Conservation (phyloP, 192 early-diverging fungal genomes). For the Gryganskiella cystojenkinii region DNA sequence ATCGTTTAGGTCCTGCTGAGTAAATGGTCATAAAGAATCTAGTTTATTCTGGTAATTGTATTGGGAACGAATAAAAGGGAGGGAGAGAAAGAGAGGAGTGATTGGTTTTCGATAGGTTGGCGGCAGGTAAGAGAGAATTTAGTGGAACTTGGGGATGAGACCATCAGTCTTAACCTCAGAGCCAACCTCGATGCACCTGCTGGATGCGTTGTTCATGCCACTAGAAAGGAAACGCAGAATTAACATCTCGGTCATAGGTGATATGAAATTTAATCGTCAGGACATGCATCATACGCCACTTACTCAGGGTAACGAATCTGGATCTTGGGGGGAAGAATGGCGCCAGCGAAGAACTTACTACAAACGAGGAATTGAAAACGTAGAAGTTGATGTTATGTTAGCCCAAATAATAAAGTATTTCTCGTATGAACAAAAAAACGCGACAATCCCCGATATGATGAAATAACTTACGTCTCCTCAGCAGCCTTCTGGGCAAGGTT, state of each 20-base stretch:
- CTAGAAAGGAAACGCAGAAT: constrained; percentile 2
- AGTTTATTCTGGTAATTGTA: too few relatives aligned
- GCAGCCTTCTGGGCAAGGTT: constrained; percentile 27
- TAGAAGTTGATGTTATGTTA: not conserved
- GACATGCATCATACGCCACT: not conserved
- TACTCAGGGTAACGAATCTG: constrained; percentile 51
- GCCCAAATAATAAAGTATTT: too few relatives aligned
- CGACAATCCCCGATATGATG: too few relatives aligned
- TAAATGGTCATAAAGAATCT: too few relatives aligned
- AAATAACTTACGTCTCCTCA: constrained; percentile 25
- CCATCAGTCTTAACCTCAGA: not conserved
- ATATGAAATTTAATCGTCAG: not conserved
- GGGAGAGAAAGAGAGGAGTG: too few relatives aligned
- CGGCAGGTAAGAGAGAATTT: not conserved
- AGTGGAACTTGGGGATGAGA: constrained; percentile 34
- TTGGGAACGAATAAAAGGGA: too few relatives aligned
- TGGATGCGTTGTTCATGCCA: constrained; percentile 29
- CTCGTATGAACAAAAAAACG: not conserved
- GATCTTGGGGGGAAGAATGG: constrained; percentile 38
- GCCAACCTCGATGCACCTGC: constrained; percentile 24
- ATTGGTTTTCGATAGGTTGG: too few relatives aligned
- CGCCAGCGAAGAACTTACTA: constrained; percentile 18
- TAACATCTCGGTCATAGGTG: not conserved
- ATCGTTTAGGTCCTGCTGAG: too few relatives aligned
- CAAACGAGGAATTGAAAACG: not conserved